A percentile compares a stretch with the other conserved stretches of the same genome.
Evolutionary conservation across 2,329 filamentous ascomycete genomes (phyloP).

Genomic region (Fusarium sp.): DNA sequence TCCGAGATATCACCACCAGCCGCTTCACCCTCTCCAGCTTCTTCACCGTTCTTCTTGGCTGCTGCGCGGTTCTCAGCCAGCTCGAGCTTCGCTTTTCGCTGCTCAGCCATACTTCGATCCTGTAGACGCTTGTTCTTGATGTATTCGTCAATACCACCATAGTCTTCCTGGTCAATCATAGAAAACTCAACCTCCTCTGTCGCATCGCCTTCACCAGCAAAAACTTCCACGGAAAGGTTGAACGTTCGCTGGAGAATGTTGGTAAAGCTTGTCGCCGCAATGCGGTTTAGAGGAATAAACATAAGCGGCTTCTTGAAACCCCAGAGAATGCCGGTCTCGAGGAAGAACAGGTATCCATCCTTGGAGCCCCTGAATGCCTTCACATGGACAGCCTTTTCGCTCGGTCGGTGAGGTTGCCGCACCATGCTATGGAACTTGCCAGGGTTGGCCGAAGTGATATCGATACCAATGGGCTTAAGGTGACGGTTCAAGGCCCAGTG

Average conservation of each 20-base stretch:
- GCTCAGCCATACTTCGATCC: constrained; percentile 76
- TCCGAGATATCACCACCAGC: constrained; percentile 58
- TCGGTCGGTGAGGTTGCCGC: constrained; percentile 67
- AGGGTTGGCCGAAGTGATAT: constrained; percentile 65
- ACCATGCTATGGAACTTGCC: constrained; percentile 67
- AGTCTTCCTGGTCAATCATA: constrained; percentile 78
- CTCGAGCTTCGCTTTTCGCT: constrained; percentile 72
- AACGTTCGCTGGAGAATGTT: constrained; percentile 76
- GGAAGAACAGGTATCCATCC: constrained; percentile 75
- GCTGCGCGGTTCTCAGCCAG: constrained; percentile 66
- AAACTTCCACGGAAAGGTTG: constrained; percentile 73
- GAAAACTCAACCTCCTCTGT: constrained; percentile 73
- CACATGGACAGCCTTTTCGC: constrained; percentile 73
- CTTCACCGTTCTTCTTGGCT: constrained; percentile 58
- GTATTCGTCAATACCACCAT: constrained; percentile 72
- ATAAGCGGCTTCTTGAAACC: constrained; percentile 76
- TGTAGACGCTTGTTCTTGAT: constrained; percentile 70
- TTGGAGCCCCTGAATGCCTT: constrained; percentile 75
- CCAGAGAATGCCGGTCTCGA: constrained; percentile 75
- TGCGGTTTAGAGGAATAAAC: constrained; percentile 70
- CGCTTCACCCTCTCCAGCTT: constrained; percentile 51
- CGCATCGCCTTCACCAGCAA: constrained; percentile 58
- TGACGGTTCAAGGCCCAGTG: constrained; percentile 69
- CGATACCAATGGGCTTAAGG: constrained; percentile 60
- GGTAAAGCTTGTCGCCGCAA: constrained; percentile 73